A percentile compares a stretch with the other conserved stretches of the same genome.
Evolutionary conservation across 2,329 filamentous ascomycete genomes (phyloP).

Genomic region (Alternaria conjuncta): DNA sequence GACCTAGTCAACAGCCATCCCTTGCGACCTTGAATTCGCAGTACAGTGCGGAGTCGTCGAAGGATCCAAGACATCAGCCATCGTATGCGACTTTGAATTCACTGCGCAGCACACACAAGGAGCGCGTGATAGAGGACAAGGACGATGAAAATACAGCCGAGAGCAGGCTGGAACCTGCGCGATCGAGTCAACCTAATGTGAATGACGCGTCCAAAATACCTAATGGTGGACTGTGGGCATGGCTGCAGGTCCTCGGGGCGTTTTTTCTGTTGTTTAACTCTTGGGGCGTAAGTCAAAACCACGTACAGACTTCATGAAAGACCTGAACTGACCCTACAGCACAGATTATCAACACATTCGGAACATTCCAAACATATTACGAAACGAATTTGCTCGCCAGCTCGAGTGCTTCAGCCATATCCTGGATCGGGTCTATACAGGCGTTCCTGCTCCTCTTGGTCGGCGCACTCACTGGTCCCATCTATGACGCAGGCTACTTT

Average conservation of each 20-base stretch:
- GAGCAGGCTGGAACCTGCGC: slow-evolving; percentile 25
- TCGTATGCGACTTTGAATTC: not conserved
- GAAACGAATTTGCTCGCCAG: slow-evolving; percentile 49
- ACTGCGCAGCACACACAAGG: slow-evolving; percentile 2
- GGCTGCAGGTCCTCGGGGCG: slow-evolving; percentile 56
- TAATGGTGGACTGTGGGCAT: slow-evolving; percentile 55
- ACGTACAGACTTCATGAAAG: not conserved
- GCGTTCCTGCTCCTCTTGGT: slow-evolving; percentile 56
- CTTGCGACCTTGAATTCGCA: slow-evolving; percentile 2
- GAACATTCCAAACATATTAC: slow-evolving; percentile 58
- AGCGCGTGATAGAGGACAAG: slow-evolving; percentile 20
- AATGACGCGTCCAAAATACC: slow-evolving; percentile 53
- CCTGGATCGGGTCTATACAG: slow-evolving; percentile 59
- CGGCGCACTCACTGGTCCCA: slow-evolving; percentile 55
- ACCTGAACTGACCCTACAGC: not conserved
- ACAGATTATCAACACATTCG: slow-evolving; percentile 55
- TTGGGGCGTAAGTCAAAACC: slow-evolving; percentile 39
- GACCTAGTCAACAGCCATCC: slow-evolving; percentile 17
- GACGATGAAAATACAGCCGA: not conserved
- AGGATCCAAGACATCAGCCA: not conserved
- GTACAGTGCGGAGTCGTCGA: not conserved
- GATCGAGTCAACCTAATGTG: slow-evolving; percentile 41
- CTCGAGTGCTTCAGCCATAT: slow-evolving; percentile 53
- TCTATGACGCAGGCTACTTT: slow-evolving; percentile 59
- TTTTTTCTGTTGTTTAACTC: slow-evolving; percentile 59